A percentile compares a stretch with the other conserved stretches of the same genome.
Conservation (phyloP, 257 asterid species). For the Datura wrightii region DNA sequence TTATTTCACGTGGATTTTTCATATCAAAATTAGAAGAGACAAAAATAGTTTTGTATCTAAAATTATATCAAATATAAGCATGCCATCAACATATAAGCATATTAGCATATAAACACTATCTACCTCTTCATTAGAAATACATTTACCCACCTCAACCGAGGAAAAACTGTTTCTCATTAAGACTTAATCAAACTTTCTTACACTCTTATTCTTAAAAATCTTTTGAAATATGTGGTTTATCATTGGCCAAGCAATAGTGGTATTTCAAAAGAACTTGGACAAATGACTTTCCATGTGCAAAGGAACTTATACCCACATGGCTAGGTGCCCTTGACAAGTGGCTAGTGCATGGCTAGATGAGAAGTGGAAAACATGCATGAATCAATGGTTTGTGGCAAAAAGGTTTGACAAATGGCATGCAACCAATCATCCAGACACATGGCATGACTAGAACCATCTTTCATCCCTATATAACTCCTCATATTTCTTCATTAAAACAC, state of each 20-base stretch:
- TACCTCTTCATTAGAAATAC: too few species aligned
- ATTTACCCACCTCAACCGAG: too few species aligned
- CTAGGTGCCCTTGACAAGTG: background rate
- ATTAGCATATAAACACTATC: too few species aligned
- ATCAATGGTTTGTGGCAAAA: background rate
- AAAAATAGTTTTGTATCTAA: too few species aligned
- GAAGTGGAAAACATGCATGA: background rate
- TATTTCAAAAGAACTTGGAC: background rate
- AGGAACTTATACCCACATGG: background rate
- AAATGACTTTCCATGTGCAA: background rate
- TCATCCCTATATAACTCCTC: background rate
- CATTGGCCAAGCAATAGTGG: background rate
- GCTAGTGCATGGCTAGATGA: background rate
- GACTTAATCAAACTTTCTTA: background rate
- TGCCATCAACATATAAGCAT: too few species aligned
- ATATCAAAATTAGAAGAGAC: too few species aligned
- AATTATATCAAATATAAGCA: too few species aligned
- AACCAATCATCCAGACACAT: background rate
- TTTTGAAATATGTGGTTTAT: background rate
- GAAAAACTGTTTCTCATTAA: too few species aligned
- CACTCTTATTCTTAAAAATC: background rate
- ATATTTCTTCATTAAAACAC: background rate
- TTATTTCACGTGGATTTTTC: too few species aligned
- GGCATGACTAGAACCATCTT: background rate
- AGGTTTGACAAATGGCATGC: background rate